Conservation (phyloP, 225 moss, liverwort and hornwort species). For the Sphagnum tenellum region DNA sequence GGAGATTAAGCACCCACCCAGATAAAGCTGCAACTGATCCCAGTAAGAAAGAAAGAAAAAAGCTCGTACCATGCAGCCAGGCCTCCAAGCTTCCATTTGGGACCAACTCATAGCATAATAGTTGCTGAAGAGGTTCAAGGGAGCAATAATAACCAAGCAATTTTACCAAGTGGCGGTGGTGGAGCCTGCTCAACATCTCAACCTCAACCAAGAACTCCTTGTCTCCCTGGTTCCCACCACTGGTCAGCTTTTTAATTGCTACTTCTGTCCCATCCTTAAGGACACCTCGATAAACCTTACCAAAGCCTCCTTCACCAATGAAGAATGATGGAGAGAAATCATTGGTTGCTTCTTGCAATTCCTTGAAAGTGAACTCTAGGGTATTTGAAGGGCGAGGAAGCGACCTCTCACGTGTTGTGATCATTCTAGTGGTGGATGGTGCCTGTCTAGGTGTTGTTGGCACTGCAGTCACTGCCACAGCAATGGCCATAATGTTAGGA, state of each 20-base stretch:
- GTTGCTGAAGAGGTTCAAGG: constrained; percentile 72
- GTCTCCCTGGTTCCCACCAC: constrained; percentile 91
- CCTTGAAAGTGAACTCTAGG: constrained; percentile 70
- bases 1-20: no score
- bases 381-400: constrained; percentile 65
- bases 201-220: constrained; percentile 95
- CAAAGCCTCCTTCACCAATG: constrained; percentile 91
- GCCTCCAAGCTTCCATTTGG: constrained; percentile 93
- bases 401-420: constrained; percentile 45
- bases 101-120: constrained; percentile 88
- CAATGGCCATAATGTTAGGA: neutral
- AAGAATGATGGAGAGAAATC: constrained; percentile 70
- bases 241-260: constrained; percentile 90
- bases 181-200: constrained; percentile 94
- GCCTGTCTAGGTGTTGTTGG: constrained; percentile 46
- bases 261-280: constrained; percentile 88
- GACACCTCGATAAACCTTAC: constrained; percentile 78
- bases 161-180: constrained; percentile 94
- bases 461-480: constrained; percentile 48
- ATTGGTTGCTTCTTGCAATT: constrained; percentile 78
- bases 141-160: constrained; percentile 80
- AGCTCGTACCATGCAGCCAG: constrained; percentile 79
- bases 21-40: neutral
- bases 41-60: neutral
- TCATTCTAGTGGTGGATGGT: constrained; percentile 58